phyloP scores from a whole-genome alignment of 2,329 filamentous ascomycete species.

The Trichoderma polysporum region DNA sequence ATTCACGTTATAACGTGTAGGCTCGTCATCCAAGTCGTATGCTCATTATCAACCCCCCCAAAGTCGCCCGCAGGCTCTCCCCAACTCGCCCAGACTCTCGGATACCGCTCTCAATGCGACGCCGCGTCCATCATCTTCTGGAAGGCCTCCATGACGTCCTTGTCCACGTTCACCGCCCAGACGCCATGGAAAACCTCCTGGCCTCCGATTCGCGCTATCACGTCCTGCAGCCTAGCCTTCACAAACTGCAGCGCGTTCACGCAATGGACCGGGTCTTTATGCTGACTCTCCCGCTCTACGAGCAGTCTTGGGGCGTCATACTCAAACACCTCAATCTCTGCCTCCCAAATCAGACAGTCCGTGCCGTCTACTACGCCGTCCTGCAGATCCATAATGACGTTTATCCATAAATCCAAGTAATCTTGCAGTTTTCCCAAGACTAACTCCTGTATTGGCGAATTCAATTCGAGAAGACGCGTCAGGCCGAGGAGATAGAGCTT shows the following conservation, averaged over 20 bases:
- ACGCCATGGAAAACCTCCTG: slow-evolving; percentile 64
- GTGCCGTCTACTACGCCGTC: slow-evolving; percentile 54
- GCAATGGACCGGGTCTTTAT: slow-evolving; percentile 66
- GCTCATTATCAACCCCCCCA: slow-evolving; percentile 4
- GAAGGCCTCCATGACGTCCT: slow-evolving; percentile 68
- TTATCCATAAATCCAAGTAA: slow-evolving; percentile 74
- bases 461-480: slow-evolving; percentile 68
- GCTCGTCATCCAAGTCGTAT: slow-evolving; percentile 15
- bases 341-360: slow-evolving; percentile 52
- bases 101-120: slow-evolving; percentile 11
- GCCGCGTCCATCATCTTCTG: slow-evolving; percentile 31
- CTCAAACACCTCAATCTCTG: slow-evolving; percentile 43
- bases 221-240: slow-evolving; percentile 56
- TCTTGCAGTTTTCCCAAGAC: slow-evolving; percentile 65
- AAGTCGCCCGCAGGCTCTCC: background rate
- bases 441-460: slow-evolving; percentile 56
- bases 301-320: slow-evolving; percentile 58
- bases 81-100: background rate
- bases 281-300: slow-evolving; percentile 52
- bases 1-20: background rate
- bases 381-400: slow-evolving; percentile 64
- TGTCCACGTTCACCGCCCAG: slow-evolving; percentile 74
- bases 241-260: slow-evolving; percentile 66
- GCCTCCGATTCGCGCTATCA: slow-evolving; percentile 62
- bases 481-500: slow-evolving; percentile 74